These are phyloP conservation scores for Silybum marianum DNA, from an alignment of 129 eudicot species.

Conservation along the genomic window DNA sequence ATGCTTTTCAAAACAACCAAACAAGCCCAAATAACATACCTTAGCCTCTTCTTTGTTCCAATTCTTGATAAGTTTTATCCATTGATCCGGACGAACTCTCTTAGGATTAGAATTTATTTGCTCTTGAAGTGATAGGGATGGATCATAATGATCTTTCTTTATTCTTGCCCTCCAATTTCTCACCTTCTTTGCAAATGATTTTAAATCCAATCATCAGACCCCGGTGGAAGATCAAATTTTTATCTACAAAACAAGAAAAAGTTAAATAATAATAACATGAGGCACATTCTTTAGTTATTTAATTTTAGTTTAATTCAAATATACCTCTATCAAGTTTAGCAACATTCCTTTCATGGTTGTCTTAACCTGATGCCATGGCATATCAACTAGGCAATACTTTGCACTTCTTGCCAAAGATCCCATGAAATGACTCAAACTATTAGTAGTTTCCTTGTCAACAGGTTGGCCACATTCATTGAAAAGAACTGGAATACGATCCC, in stretches of 20 bases:
- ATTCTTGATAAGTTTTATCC: no score
- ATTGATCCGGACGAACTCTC: no score
- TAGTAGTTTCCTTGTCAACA: neutral
- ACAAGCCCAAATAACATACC: no score
- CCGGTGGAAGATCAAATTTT: slow-evolving; percentile 8
- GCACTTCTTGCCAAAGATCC: slow-evolving; percentile 3
- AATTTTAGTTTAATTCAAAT: neutral
- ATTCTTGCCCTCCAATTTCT: slow-evolving; percentile 23
- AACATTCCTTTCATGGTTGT: neutral
- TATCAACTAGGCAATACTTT: neutral
- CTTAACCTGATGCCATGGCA: slow-evolving; percentile 4
- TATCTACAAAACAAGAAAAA: slow-evolving; percentile 2
- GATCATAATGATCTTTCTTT: neutral
- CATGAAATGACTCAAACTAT: neutral
- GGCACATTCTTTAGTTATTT: neutral
- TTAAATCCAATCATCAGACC: slow-evolving; percentile 1
- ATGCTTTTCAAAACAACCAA: no score
- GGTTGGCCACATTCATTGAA: neutral
- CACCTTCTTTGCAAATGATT: slow-evolving; percentile 15
- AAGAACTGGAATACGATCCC: neutral
- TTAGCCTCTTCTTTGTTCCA: no score
- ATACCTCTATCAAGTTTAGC: neutral
- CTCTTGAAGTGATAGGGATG: slow-evolving; percentile 3
- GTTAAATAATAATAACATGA: neutral
- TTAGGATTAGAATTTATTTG: neutral